Conservation (phyloP, 2,329 filamentous ascomycete genomes). For the Calonectria crousiana region DNA sequence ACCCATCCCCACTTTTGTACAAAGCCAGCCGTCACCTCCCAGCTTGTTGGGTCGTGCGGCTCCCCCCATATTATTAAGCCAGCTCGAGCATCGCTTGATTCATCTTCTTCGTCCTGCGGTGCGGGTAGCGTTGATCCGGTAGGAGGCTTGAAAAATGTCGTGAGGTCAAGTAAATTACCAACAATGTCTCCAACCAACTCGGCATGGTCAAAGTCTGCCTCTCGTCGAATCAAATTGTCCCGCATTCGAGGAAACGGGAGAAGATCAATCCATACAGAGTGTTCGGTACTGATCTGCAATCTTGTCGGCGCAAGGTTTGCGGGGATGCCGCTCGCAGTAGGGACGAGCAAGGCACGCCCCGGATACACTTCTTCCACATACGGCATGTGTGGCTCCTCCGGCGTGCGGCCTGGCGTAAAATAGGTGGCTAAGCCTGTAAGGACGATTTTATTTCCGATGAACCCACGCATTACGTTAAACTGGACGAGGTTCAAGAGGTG, state of each 20-base stretch:
- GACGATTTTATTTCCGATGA: background rate
- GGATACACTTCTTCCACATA: constrained; percentile 2
- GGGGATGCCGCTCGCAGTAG: background rate
- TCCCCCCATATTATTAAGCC: constrained; percentile 25
- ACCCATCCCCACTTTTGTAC: constrained; percentile 17
- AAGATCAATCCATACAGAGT: constrained; percentile 26
- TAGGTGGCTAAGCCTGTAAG: background rate
- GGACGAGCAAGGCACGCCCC: background rate
- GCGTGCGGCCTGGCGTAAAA: background rate
- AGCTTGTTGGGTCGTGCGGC: background rate
- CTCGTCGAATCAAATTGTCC: constrained; percentile 26
- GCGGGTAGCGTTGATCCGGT: no score
- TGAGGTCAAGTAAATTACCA: background rate
- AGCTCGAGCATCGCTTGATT: background rate
- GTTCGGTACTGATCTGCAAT: constrained; percentile 24
- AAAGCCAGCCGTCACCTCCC: constrained; percentile 19
- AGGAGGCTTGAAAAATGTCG: background rate
- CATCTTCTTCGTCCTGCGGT: background rate
- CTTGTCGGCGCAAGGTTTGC: constrained; percentile 23
- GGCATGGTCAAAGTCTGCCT: constrained; percentile 20
- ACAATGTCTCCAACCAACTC: constrained; percentile 24
- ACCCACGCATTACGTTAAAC: background rate
- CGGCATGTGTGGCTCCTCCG: background rate
- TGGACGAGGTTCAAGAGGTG: constrained; percentile 3
- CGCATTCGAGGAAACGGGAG: constrained; percentile 26